Conservation (phyloP, 306 rosid species). For the Trifolium fragiferum region DNA sequence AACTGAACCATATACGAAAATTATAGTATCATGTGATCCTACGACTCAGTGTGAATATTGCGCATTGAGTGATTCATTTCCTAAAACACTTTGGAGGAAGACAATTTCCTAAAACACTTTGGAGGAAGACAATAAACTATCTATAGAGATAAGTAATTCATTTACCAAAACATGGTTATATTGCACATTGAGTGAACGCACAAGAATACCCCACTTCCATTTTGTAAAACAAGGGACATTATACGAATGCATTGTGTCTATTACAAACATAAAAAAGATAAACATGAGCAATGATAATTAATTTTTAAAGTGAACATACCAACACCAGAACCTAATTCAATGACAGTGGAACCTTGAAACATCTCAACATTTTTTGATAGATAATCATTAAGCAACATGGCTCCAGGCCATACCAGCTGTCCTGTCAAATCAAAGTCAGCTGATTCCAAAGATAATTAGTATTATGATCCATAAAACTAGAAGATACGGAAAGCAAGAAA, state of each 20-base stretch:
- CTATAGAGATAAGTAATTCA: constrained; percentile 10
- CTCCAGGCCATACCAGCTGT: constrained; percentile 98
- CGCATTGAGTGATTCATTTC: background rate
- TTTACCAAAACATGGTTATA: constrained; percentile 24
- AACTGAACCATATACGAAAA: background rate
- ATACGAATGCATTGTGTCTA: constrained; percentile 11
- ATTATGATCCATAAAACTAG: constrained; percentile 9
- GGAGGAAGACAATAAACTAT: background rate
- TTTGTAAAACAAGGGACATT: constrained; percentile 7
- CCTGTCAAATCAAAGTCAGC: constrained; percentile 98
- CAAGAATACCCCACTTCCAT: constrained; percentile 20
- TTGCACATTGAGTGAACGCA: background rate
- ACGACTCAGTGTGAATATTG: background rate
- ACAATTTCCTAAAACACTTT: background rate
- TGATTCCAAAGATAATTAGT: constrained; percentile 55
- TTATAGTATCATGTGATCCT: background rate
- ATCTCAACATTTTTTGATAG: constrained; percentile 67
- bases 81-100: background rate
- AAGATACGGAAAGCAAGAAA: constrained; percentile 24
- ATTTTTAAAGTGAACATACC: constrained; percentile 58
- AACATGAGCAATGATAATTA: constrained; percentile 17
- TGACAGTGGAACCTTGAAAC: constrained; percentile 65
- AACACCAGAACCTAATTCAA: constrained; percentile 95
- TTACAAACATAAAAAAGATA: constrained; percentile 27
- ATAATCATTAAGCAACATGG: constrained; percentile 83